Base-by-base conservation (phyloP, 257 asterid species). In the Handroanthus guayacan region DNA sequence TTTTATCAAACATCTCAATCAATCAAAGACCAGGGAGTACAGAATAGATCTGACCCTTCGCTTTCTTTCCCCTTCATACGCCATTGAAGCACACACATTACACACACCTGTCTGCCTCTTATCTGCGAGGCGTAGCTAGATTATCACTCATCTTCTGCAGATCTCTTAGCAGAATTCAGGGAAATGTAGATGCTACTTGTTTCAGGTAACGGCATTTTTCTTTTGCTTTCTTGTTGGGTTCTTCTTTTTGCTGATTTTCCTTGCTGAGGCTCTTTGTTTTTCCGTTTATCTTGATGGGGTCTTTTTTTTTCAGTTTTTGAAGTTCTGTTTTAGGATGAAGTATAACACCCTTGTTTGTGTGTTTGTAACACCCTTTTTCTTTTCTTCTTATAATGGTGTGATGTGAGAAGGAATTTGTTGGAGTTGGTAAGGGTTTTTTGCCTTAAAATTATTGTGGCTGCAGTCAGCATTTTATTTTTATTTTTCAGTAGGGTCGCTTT, bases 21-120 rank as follows among this genome's bases (percentile, higher is more conserved):
- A 83, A 77, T 80, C 81, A 85, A 71, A 70, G 82, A 41, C 43
- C 68, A 74, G 71, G 57, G 78, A 50, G 62, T 20, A 67, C 74
- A 74, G 86, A 72, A 83, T 82, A 83, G 90, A 86, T 86, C 90
- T 86, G 79, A 83, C 78, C 76, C 76, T 70, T 65, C 38, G 54
- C 78, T 65, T 79, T 13, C 80, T 78, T 57, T 66, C 77, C 74
- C 77, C 75, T 81, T 69, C 81, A 36, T 14, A 69, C 75, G 67
- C 80, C 67, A 77, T 75, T 45, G 54, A 58, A 70, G 65, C 78
- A 17, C 78, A 76, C 80, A 67, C 79, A 25, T 12, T 34, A 12
- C 72, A 8, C 69, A 0, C 77, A 48, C 71, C 5, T 7, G 7
- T 39, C 74, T 66, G n/a, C 39, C 69, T 62, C 80, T 50, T 52